Evolutionary conservation across 441 rosid genomes (phyloP).

Genomic region (Theobroma grandiflorum): DNA sequence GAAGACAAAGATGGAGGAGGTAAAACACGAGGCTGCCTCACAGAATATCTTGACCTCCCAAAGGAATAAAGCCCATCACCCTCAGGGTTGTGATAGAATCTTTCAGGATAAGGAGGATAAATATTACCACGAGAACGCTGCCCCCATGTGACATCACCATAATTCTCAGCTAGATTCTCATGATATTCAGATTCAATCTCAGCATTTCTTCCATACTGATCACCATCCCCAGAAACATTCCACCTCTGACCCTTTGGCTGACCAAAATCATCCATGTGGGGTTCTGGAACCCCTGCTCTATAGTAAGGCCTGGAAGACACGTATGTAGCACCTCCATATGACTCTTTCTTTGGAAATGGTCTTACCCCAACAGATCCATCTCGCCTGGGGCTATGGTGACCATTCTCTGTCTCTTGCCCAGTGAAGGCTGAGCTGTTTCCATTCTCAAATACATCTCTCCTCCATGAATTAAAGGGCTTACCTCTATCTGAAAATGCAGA

Average conservation of each 20-base stretch:
- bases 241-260: conserved; percentile 68
- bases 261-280: conserved; percentile 57
- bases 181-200: conserved; percentile 76
- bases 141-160: conserved; percentile 79
- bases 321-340: conserved; percentile 63
- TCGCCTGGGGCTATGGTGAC: conserved; percentile 58
- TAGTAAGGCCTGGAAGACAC: conserved; percentile 50
- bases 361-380: conserved; percentile 59
- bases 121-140: conserved; percentile 59
- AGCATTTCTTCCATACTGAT: conserved; percentile 59
- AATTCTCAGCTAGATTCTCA: conserved; percentile 70
- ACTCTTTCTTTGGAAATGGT: conserved; percentile 66
- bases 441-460: conserved; percentile 73
- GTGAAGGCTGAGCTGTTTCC: conserved; percentile 59
- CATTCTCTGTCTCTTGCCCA: conserved; percentile 61
- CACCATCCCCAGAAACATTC: conserved; percentile 76
- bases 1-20: conserved; percentile 82
- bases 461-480: conserved; percentile 68
- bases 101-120: conserved; percentile 64
- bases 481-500: conserved; percentile 61
- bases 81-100: conserved; percentile 66
- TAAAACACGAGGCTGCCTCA: conserved; percentile 92
- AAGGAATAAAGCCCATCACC: conserved; percentile 71
- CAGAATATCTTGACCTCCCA: conserved; percentile 81
- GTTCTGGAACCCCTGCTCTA: conserved; percentile 66